These are phyloP conservation scores for Kodamaea hsintzibuensis DNA, from an alignment of 805 yeast genomes.

Conservation along the genomic window DNA sequence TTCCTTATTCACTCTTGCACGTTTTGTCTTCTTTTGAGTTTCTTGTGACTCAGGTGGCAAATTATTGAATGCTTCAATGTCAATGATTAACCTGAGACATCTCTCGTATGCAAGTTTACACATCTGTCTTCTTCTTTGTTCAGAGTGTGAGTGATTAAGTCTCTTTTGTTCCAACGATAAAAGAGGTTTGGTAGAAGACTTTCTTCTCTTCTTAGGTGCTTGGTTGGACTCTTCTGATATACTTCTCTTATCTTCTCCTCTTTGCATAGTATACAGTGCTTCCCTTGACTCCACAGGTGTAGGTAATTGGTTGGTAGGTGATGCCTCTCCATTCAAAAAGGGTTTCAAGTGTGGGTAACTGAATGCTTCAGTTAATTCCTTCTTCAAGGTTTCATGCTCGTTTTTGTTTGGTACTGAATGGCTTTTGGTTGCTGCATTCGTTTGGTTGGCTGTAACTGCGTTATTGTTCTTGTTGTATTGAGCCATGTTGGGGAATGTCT, in stretches of 20 bases:
- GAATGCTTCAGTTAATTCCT: slow-evolving; percentile 36
- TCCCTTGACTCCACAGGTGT: slow-evolving; percentile 37
- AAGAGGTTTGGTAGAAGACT: slow-evolving; percentile 35
- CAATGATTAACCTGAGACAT: slow-evolving; percentile 40
- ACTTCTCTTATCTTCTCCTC: slow-evolving; percentile 7
- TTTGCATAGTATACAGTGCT: slow-evolving; percentile 14
- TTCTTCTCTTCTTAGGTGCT: slow-evolving; percentile 23
- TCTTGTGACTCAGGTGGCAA: slow-evolving; percentile 20
- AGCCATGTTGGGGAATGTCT: slow-evolving; percentile 13
- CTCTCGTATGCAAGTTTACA: slow-evolving; percentile 47
- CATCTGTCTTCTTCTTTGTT: slow-evolving; percentile 44
- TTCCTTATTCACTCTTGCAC: slow-evolving; percentile 42
- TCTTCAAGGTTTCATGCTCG: slow-evolving; percentile 21
- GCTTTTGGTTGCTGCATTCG: slow-evolving; percentile 14
- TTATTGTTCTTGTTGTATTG: slow-evolving; percentile 12
- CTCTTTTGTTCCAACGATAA: slow-evolving; percentile 42
- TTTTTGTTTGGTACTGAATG: slow-evolving; percentile 1
- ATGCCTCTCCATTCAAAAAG: slow-evolving; percentile 5
- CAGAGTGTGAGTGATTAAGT: slow-evolving; percentile 42
- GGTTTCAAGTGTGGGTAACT: slow-evolving; percentile 24
- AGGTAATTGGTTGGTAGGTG: slow-evolving; percentile 26
- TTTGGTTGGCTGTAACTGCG: neutral
- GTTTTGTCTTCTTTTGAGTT: slow-evolving; percentile 26
- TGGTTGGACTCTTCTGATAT: slow-evolving; percentile 6
- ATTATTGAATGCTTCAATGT: slow-evolving; percentile 33